Base-by-base conservation (phyloP, 1,284 basidiomycete species). In the Leccinum pallidistipes region DNA sequence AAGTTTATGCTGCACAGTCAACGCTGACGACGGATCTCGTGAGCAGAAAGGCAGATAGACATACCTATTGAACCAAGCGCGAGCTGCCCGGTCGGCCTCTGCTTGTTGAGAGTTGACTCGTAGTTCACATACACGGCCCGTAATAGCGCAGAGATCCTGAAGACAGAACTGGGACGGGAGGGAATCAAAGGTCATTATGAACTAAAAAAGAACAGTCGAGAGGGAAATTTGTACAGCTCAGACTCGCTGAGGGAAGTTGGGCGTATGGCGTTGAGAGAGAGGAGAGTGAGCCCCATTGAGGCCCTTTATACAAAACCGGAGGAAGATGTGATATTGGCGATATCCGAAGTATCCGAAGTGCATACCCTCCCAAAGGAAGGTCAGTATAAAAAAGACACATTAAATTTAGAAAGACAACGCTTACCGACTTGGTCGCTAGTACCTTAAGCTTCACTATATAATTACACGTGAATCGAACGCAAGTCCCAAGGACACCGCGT, bases 121-220 rank as follows among this genome's bases (percentile, higher is more conserved):
- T 56, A 74, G 66, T 53, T 74, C 74, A 58, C 63, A 74, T 65
- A 73, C 74, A 51, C 75, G 75, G n/a, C 75, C 75, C 47, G 74
- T 76, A n/a, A 74, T 76, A 47, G 75, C 72, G 29, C 61, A 65
- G 21, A 74, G 72, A 62, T 74, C 72, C 55, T 69, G 63, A 24
- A 74, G 72, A 56, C 64, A 66, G 62, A 74, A 74, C 14, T 77
- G 73, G 4, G 73, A 59, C 1, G 72, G 72, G 43, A 74, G 73
- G 40, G 74, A 50, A 62, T 73, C 59, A 55, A 63, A 62, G 55
- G 58, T 62, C 71, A 76, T 74, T 53, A 54, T n/a, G 65, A 62
- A 59, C 56, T 60, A 67, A 49, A 56, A 50, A 55, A 49, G 53
- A 55, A 62, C 29, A 60, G 50, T 45, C 57, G 54, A 43, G 58